phyloP scores from a whole-genome alignment of 208 protist species.

The Crithidia acanthocephali region DNA sequence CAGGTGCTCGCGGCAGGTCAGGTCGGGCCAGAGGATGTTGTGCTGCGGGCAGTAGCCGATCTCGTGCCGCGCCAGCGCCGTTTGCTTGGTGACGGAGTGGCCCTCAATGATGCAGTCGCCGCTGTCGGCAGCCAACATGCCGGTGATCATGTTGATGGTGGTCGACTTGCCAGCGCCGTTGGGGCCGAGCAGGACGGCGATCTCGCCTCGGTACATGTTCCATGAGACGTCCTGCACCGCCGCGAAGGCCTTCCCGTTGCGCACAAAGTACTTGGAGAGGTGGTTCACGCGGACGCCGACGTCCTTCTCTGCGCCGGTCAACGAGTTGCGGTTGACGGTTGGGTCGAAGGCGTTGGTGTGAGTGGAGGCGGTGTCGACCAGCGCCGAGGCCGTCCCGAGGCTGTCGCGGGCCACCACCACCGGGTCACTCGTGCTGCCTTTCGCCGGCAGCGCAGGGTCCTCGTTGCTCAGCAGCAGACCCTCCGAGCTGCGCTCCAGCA shows the following conservation, averaged over 20 bases:
- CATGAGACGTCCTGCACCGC: conserved; percentile 76
- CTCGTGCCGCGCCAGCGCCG: conserved; percentile 59
- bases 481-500: conserved; percentile 1
- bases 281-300: conserved; percentile 43
- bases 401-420: conserved; percentile 3
- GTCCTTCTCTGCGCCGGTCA: conserved; percentile 32
- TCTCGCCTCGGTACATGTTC: conserved; percentile 53
- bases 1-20: conserved; percentile 92
- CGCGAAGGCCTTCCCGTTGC: conserved; percentile 55
- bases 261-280: conserved; percentile 41
- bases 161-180: conserved; percentile 91
- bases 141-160: conserved; percentile 81
- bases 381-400: neutral
- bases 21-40: conserved; percentile 91
- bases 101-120: conserved; percentile 80
- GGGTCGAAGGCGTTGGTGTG: conserved; percentile 28
- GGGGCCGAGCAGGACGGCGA: conserved; percentile 77
- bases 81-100: conserved; percentile 55
- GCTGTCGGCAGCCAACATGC: conserved; percentile 62
- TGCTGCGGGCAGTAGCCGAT: conserved; percentile 95
- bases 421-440: neutral
- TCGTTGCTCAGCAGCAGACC: conserved; percentile 2
- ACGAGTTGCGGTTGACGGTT: conserved; percentile 8
- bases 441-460: neutral
- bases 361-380: neutral